phyloP scores from a whole-genome alignment of 345 rosid genomes.

The Brassica carinata region DNA sequence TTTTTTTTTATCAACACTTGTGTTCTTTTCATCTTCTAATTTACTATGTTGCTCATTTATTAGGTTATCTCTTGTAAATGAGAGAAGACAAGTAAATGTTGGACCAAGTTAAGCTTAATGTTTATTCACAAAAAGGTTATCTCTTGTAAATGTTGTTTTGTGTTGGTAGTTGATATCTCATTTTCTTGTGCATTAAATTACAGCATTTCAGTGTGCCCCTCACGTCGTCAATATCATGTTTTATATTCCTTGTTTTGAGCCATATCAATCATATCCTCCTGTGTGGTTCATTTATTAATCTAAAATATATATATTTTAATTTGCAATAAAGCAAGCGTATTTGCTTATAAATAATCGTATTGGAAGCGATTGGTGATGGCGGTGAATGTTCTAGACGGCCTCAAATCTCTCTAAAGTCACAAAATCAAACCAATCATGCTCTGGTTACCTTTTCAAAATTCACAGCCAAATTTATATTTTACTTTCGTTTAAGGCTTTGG shows the following conservation, averaged over 20 bases:
- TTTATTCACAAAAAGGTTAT: no score
- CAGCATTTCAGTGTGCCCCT: slow-evolving; percentile 32
- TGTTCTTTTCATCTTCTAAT: neutral
- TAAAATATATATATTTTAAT: neutral
- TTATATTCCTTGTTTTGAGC: neutral
- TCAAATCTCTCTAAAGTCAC: no score
- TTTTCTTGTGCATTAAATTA: slow-evolving; percentile 22
- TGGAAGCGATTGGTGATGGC: no score
- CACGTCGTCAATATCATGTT: neutral
- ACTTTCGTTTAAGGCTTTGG: no score
- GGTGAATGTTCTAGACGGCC: no score
- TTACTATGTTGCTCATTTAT: neutral
- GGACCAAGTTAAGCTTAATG: no score
- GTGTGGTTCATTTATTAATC: neutral
- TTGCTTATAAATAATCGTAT: neutral
- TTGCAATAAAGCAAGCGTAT: neutral
- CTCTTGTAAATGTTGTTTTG: neutral
- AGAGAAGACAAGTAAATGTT: no score
- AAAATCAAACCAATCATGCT: no score
- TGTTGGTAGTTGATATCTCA: slow-evolving; percentile 17
- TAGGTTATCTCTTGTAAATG: neutral
- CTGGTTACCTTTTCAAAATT: no score
- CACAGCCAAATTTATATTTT: no score
- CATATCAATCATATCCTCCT: neutral
- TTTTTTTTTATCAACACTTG: no score